Evolutionary conservation across 129 eudicot species (phyloP).

Genomic region (Gnaphalium uliginosum): DNA sequence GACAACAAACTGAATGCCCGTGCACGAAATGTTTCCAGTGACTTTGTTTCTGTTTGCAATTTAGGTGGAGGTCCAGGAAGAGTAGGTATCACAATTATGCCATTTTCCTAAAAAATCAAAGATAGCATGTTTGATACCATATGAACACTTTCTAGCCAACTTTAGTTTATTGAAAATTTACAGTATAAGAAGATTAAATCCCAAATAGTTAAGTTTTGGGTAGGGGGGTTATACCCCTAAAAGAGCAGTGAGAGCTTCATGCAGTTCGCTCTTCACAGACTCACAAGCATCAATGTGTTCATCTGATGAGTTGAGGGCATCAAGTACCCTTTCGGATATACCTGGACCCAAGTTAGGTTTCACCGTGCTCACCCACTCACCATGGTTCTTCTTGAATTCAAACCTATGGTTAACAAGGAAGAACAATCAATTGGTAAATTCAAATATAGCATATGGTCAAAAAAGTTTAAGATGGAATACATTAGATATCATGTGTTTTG

Average conservation of each 20-base stretch:
- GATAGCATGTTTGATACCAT: neutral
- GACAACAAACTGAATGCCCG: slow-evolving; percentile 87
- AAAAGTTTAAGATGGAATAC: neutral
- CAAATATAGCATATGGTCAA: neutral
- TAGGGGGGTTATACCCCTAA: slow-evolving; percentile 51
- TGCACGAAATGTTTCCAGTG: slow-evolving; percentile 67
- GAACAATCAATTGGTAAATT: neutral
- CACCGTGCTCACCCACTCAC: slow-evolving; percentile 72
- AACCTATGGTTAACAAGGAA: slow-evolving; percentile 41
- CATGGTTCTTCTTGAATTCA: slow-evolving; percentile 90
- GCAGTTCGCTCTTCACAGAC: slow-evolving; percentile 55
- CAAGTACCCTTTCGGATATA: slow-evolving; percentile 69
- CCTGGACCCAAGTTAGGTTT: slow-evolving; percentile 83
- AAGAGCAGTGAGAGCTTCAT: slow-evolving; percentile 61
- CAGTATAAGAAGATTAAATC: neutral
- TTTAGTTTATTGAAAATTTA: too few relatives aligned
- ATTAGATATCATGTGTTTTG: neutral
- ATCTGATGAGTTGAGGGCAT: slow-evolving; percentile 56
- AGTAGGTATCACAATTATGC: slow-evolving; percentile 73
- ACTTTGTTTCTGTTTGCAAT: slow-evolving; percentile 59
- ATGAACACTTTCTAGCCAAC: too few relatives aligned
- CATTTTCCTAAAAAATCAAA: slow-evolving; percentile 46
- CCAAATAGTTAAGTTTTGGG: neutral
- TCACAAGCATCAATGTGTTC: slow-evolving; percentile 50
- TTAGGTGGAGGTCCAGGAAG: slow-evolving; percentile 95